Evolutionary conservation across 2,329 filamentous ascomycete species (phyloP), one percentile per base, ranked within the genome.

Genomic region (Stemphylium lycopersici): DNA sequence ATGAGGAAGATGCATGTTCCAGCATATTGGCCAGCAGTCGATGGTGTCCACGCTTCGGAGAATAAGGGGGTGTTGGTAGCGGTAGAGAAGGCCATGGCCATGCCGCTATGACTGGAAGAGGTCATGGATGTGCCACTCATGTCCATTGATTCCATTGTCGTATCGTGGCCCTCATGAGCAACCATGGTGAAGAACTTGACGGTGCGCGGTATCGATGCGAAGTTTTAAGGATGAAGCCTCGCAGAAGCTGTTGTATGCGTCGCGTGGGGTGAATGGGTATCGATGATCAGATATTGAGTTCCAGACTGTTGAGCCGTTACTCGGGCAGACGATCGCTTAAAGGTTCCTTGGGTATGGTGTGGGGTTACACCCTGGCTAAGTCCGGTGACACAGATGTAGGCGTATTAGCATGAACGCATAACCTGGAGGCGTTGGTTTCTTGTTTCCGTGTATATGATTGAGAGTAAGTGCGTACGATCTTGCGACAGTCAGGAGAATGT

Each of bases 1-100:
- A 96, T 87, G 55, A 97, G 83, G 78, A 97, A 97, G 74, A 97
- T 90, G 80, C 93, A 96, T 24, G 91, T 96, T 51, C 87, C 93
- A 1, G 91, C 91, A 76, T 97, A 98, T 55, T 83, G 79, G 65
- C 88, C 91, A 5, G 82, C 79, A 32, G 79, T 87, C 24, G 71
- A 77, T 4, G 93, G 93, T 2, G 89, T 89, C 91, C 93, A 98
- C 47, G 80, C 73, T 18, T 77, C 73, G 13, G 90, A 87, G 78
- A 82, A 91, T 40, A 91, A 81, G 3, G 87, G 80, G 1, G 87
- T 90, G 50, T 72, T 76, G 41, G 84, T 84, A 52, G 79, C 77
- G 59, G 82, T 85, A 63, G 87, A 87, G 81, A 95, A 95, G 56
- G 78, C 76, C 82, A 84, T 85, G 40, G 70, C 65, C 83, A 85